Evolutionary conservation across 140 eudicot species (phyloP).

Genomic region (Senecio squalidus): DNA sequence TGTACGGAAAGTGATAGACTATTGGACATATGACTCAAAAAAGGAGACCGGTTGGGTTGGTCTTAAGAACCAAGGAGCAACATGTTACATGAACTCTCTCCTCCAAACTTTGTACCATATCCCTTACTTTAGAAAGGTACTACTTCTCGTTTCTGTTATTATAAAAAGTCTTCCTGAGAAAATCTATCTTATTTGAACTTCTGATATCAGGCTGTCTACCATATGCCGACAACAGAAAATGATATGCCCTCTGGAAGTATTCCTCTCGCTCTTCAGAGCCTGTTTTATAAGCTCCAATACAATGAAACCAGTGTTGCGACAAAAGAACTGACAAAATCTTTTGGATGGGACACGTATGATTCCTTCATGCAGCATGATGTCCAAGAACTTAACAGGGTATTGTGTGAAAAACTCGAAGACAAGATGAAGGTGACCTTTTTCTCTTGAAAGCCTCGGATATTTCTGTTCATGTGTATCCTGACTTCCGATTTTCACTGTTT

Average conservation of each 20-base stretch:
- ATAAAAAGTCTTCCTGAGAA: not conserved
- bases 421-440: constrained; percentile 82
- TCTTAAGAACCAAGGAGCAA: constrained; percentile 94
- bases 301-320: constrained; percentile 90
- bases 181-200: not conserved
- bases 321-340: constrained; percentile 89
- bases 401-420: constrained; percentile 94
- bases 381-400: constrained; percentile 90
- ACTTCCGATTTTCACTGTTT: constrained; percentile 23
- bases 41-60: constrained; percentile 94
- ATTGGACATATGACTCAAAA: constrained; percentile 89
- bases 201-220: constrained; percentile 81
- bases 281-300: constrained; percentile 90
- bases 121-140: constrained; percentile 86
- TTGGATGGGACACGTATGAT: constrained; percentile 96
- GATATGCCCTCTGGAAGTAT: constrained; percentile 91
- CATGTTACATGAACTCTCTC: constrained; percentile 96
- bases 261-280: constrained; percentile 92
- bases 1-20: constrained; percentile 76
- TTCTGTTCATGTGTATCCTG: constrained; percentile 11
- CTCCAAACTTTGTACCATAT: constrained; percentile 86
- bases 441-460: not conserved
- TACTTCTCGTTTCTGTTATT: constrained; percentile 3
- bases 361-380: constrained; percentile 98
- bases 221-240: constrained; percentile 98